phyloP scores from a whole-genome alignment of 176 grass and related monocot species.

The Cenchrus americanus region DNA sequence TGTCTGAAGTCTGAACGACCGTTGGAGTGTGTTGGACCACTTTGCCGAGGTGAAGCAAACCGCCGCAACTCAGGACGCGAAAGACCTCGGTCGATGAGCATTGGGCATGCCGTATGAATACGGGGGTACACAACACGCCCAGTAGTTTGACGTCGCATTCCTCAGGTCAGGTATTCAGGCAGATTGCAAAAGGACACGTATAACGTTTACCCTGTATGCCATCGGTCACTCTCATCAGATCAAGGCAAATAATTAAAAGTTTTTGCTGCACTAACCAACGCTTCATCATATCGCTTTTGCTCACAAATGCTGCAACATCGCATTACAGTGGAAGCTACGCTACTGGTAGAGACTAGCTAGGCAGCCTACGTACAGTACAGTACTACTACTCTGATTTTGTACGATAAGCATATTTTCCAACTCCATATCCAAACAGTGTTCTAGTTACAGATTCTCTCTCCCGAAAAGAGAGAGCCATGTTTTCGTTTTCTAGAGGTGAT shows the following conservation, averaged over 20 bases:
- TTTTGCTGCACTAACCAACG: background rate
- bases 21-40: slow-evolving; percentile 19
- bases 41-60: background rate
- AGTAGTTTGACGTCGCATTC: slow-evolving; percentile 25
- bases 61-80: background rate
- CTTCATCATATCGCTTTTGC: slow-evolving; percentile 36
- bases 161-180: background rate
- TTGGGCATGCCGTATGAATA: background rate
- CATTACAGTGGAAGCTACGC: slow-evolving; percentile 43
- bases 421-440: background rate
- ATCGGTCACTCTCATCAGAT: background rate
- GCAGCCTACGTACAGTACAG: background rate
- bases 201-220: background rate
- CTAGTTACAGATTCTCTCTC: background rate
- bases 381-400: background rate
- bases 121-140: no score
- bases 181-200: background rate
- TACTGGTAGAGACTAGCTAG: background rate
- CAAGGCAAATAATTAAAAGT: background rate
- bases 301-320: slow-evolving; percentile 12
- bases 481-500: background rate
- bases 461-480: background rate
- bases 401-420: background rate
- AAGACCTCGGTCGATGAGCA: background rate
- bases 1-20: background rate